Evolutionary conservation across 306 rosid genomes (phyloP), one percentile per base, ranked within the genome.

Genomic region (Geum urbanum): DNA sequence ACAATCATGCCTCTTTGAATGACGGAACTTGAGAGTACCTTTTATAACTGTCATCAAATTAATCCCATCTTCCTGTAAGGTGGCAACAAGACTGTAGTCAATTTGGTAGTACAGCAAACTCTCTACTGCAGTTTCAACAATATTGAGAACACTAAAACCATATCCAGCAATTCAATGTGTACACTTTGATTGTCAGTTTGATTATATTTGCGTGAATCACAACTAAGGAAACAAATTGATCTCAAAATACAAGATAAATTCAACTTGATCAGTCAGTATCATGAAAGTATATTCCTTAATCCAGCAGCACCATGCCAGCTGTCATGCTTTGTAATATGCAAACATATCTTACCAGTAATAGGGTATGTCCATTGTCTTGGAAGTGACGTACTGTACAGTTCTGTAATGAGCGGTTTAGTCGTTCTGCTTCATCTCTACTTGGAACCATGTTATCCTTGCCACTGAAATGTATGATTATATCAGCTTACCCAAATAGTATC

Each of bases 361-460:
- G 84, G 83, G 99, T 89, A 83, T 94, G 99, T 40, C 99, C 97
- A 57, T 66, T 84, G 72, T 91, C 95, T 59, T 82, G 85, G 63
- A 91, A 94, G 86, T 72, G 48, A 49, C 96, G 96, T 20, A 87
- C 76, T 53, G 69, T 79, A 78, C 97, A 94, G 76, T 82, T 82
- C 54, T 80, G 78, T 75, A 94, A 77, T 27, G 78, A 68, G 14
- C 73, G 35, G 9, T 37, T 71, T 14, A 94, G 96, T 74, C 97
- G 82, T 72, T 63, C 70, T 8, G 91, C 96, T 89, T 94, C 99
- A 63, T 83, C 79, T 77, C 22, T 63, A 85, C 99, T 94, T 24
- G 97, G 99, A 75, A 94, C 84, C 96, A 94, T 77, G 82, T 89
- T 83, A 71, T 94, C 99, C 77, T 87, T 86, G 79, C 91, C 91